A percentile compares a stretch with the other conserved stretches of the same genome.
phyloP scores from a whole-genome alignment of 306 rosid genomes.

The Vachellia collinsii region DNA sequence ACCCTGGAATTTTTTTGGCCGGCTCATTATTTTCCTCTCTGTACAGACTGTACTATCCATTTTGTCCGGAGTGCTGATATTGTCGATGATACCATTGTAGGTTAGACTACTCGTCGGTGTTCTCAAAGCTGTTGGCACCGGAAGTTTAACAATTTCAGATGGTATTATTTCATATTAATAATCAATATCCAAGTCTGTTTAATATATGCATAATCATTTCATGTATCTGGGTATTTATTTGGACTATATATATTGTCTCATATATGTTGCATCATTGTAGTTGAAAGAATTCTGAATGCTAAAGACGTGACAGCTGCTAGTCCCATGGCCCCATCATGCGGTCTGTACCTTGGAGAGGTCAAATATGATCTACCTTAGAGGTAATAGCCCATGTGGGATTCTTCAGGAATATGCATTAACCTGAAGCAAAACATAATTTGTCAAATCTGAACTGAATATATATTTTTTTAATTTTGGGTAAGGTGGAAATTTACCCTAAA shows the following conservation, averaged over 20 bases:
- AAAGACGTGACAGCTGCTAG: slow-evolving; percentile 73
- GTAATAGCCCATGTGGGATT: slow-evolving; percentile 30
- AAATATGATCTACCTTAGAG: slow-evolving; percentile 67
- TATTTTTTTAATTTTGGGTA: no score
- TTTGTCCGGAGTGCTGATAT: slow-evolving; percentile 14
- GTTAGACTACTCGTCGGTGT: slow-evolving; percentile 93
- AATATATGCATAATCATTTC: not conserved
- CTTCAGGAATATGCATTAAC: not conserved
- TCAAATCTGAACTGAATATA: not conserved
- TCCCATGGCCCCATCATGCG: slow-evolving; percentile 97
- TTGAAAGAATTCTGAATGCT: slow-evolving; percentile 81
- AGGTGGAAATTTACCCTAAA: no score
- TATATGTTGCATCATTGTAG: slow-evolving; percentile 46
- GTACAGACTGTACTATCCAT: not conserved
- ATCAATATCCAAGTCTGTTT: not conserved
- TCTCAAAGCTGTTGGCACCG: slow-evolving; percentile 79
- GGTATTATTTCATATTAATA: slow-evolving; percentile 42
- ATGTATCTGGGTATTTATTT: slow-evolving; percentile 15
- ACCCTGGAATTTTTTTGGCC: not conserved
- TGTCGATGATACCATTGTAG: slow-evolving; percentile 43
- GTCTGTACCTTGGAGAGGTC: slow-evolving; percentile 87
- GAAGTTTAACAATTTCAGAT: slow-evolving; percentile 65
- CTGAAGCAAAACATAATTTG: not conserved
- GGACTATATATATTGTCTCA: slow-evolving; percentile 19
- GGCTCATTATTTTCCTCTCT: not conserved